Conservation (phyloP, 176 grass and related monocot species). For the Eleusine coracana region DNA sequence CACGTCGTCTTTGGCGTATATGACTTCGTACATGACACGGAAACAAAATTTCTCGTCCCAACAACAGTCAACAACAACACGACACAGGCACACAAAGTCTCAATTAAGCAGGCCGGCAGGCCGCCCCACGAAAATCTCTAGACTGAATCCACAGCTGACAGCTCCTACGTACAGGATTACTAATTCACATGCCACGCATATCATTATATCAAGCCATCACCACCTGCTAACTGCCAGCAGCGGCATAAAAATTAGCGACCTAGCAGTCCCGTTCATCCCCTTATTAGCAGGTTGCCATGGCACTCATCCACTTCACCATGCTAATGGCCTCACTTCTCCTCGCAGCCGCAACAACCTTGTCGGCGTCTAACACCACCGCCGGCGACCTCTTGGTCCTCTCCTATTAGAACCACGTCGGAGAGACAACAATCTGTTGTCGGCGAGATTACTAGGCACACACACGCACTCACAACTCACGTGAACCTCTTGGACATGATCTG, state of each 20-base stretch:
- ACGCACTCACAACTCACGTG: no score
- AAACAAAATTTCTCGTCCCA: no score
- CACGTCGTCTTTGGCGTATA: no score
- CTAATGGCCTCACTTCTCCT: background rate
- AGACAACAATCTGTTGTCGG: no score
- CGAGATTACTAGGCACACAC: no score
- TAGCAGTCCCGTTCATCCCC: background rate
- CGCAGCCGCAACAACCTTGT: background rate
- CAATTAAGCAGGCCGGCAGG: no score
- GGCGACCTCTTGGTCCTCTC: conserved; percentile 27
- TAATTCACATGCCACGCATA: background rate
- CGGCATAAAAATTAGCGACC: background rate
- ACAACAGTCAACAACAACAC: no score
- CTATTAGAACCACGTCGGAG: no score
- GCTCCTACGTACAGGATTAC: background rate
- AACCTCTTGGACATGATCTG: no score
- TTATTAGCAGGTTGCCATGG: background rate
- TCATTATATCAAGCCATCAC: background rate
- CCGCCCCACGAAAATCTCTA: background rate
- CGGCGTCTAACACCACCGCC: background rate
- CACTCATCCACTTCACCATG: conserved; percentile 1
- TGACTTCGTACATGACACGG: no score
- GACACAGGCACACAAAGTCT: background rate
- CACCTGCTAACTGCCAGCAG: background rate
- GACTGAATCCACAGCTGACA: background rate